Percentiles rank a stretch among this genome's conserved stretches.
phyloP scores from a whole-genome alignment of 2,329 filamentous ascomycete genomes.

The Botrytis cinerea region DNA sequence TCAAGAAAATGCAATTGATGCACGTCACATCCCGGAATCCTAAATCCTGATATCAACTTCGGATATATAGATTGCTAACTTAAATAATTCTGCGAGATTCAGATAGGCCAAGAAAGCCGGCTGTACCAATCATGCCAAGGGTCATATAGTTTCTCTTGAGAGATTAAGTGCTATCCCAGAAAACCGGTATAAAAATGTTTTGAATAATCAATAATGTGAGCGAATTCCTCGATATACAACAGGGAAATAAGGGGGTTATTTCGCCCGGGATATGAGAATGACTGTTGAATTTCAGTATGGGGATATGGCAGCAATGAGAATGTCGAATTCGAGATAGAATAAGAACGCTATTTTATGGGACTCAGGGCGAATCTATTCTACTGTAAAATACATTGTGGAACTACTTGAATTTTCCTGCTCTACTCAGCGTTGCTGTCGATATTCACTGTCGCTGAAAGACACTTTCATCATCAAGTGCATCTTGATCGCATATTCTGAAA shows the following conservation, averaged over 20 bases:
- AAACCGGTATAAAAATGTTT: background rate
- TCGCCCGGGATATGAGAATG: background rate
- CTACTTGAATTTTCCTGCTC: background rate
- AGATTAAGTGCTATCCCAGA: background rate
- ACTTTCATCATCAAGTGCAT: background rate
- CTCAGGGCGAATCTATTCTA: background rate
- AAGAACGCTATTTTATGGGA: background rate
- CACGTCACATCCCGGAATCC: fast-evolving
- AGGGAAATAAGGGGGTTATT: background rate
- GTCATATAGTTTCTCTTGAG: background rate
- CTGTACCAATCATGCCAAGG: too few relatives aligned
- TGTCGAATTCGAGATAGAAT: background rate
- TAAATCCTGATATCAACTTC: background rate
- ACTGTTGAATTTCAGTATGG: background rate
- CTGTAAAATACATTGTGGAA: background rate
- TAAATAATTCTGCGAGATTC: too few relatives aligned
- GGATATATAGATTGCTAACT: background rate
- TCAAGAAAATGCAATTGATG: fast-evolving
- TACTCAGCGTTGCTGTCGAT: background rate
- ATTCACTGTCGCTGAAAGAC: background rate
- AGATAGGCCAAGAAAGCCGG: too few relatives aligned
- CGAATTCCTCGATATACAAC: background rate
- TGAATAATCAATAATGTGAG: background rate
- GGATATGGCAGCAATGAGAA: background rate
- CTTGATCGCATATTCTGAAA: background rate